These are phyloP conservation scores for Termitomyces sp. DNA, from an alignment of 768 basidiomycete genomes.

Conservation along the genomic window DNA sequence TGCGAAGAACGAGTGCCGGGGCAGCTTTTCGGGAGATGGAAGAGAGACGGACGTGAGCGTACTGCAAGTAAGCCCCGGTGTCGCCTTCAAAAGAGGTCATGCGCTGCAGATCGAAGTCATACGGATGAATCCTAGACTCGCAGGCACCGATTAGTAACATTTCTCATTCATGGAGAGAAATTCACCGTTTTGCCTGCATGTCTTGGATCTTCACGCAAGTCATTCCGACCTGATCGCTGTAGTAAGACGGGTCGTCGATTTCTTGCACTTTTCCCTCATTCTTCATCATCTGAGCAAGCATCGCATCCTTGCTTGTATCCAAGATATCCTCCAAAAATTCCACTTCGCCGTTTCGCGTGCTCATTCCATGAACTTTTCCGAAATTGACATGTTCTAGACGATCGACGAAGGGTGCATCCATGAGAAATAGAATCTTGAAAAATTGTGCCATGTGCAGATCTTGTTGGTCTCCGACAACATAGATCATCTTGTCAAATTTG, in stretches of 20 bases:
- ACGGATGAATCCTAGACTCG: conserved; percentile 76
- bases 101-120: conserved; percentile 88
- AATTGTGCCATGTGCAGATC: conserved; percentile 85
- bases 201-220: conserved; percentile 97
- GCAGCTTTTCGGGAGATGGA: conserved; percentile 32
- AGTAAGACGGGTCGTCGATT: conserved; percentile 77
- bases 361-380: conserved; percentile 91
- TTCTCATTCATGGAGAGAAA: conserved; percentile 1
- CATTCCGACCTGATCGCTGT: conserved; percentile 80
- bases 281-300: conserved; percentile 95
- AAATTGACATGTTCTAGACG: conserved; percentile 84
- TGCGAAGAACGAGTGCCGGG: background rate
- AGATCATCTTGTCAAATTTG: conserved; percentile 83
- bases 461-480: conserved; percentile 83
- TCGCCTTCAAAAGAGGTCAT: conserved; percentile 96
- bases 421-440: conserved; percentile 86
- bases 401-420: conserved; percentile 83
- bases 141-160: background rate
- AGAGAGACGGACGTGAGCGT: conserved; percentile 89
- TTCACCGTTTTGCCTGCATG: conserved; percentile 87
- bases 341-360: conserved; percentile 84
- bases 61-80: conserved; percentile 92
- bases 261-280: conserved; percentile 88
- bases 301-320: conserved; percentile 75
- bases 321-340: conserved; percentile 92